Percentiles rank a stretch among this genome's conserved stretches.
These are phyloP conservation scores for Akebia trifoliata DNA, from an alignment of 164 flowering plant species.

Conservation along the genomic window DNA sequence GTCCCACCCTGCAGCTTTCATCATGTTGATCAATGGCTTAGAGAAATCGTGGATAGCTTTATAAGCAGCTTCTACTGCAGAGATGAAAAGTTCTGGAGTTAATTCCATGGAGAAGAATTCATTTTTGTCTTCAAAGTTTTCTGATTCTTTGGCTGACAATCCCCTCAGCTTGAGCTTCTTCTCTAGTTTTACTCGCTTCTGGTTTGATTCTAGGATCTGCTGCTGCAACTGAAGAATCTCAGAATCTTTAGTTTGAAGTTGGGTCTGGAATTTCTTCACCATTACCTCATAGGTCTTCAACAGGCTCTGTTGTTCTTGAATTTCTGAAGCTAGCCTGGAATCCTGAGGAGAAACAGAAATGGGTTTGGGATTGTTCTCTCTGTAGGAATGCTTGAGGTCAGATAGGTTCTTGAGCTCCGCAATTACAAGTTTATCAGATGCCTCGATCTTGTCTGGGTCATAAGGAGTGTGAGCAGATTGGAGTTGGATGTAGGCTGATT, in stretches of 20 bases:
- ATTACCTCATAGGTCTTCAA: conserved; percentile 93
- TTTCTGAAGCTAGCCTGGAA: conserved; percentile 83
- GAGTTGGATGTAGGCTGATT: conserved; percentile 88
- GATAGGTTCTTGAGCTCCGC: conserved; percentile 79
- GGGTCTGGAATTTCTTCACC: conserved; percentile 96
- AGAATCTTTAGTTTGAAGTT: conserved; percentile 86
- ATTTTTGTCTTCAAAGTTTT: conserved; percentile 43
- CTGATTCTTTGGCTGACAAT: conserved; percentile 64
- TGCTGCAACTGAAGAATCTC: conserved; percentile 77
- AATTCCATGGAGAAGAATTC: conserved; percentile 52
- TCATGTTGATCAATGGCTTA: conserved; percentile 92
- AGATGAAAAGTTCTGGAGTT: conserved; percentile 63
- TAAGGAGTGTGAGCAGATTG: conserved; percentile 96
- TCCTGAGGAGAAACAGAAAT: conserved; percentile 71
- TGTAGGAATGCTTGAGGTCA: conserved; percentile 79
- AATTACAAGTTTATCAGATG: conserved; percentile 86
- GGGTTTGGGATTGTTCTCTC: conserved; percentile 85
- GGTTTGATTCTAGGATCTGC: conserved; percentile 70
- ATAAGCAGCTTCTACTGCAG: conserved; percentile 65
- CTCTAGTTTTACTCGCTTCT: conserved; percentile 62
- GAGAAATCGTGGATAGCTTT: conserved; percentile 90
- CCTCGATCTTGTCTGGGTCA: conserved; percentile 90
- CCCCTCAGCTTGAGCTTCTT: conserved; percentile 87
- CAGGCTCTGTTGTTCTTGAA: conserved; percentile 85
- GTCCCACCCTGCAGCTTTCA: conserved; percentile 99